Base-by-base conservation (phyloP, 2,329 filamentous ascomycete genomes). In the Ustilaginoidea virens region DNA sequence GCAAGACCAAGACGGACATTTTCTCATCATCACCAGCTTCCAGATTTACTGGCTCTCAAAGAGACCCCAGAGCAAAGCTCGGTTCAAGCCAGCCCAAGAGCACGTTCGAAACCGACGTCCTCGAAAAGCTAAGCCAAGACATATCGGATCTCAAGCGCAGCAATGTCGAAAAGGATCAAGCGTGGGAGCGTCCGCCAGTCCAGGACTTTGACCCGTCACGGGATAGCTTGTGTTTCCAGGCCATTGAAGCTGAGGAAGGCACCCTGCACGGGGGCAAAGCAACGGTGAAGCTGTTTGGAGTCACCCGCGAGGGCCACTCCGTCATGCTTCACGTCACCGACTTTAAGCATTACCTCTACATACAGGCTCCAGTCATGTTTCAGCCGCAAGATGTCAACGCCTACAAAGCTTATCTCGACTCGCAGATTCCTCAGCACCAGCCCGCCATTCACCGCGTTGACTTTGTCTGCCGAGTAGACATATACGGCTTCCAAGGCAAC, bases 111-210 rank as follows among this genome's bases (percentile, higher is more conserved):
- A 77, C 80, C 33, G 85, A 94, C 48, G 82, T 93, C 2, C 66
- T 98, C 36, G 87, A 94, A 63, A 93, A 92, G 61, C 70, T 98
- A 54, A 90, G 83, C 36, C 87, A 96, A 54, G 85, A 94, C 48
- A 86, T 96, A 36, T 77, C 71, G 15, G 80, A 77, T 13, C 63
- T 92, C 40, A 93, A 86, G 61, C 67, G 81, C 44, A 81, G 69
- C 53, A 96, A 92, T 53, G 67, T 80, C 2, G 90, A 98, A 49
- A 92, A 77, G 51, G 87, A 96, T 50, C 90, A 98, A 53, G 69
- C 82, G 48, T 98, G 90, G 92, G 75, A 78, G 26, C 63, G 69
- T 2, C 69, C 69, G 5, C 61, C 65, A 0, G 57, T 69, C 4
- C 51, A 48, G n/a, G 51, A 58, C 30, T 71, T 69, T 34, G 40